Evolutionary conservation across 768 basidiomycete species (phyloP).

Genomic region (Leccinum uliginosum): DNA sequence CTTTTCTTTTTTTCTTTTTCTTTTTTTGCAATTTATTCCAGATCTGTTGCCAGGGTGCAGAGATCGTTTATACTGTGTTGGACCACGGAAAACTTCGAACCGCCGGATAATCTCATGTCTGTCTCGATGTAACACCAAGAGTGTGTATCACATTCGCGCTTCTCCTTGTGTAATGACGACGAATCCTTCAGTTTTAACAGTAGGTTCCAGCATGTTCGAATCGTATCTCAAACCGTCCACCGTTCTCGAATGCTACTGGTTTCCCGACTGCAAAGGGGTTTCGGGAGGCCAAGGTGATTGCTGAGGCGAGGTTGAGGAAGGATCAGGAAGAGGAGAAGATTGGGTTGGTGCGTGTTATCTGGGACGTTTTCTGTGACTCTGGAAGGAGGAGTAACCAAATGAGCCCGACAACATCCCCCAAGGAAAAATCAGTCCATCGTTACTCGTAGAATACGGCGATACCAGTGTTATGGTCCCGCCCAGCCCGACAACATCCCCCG

Average conservation of each 20-base stretch:
- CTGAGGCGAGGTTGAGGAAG: constrained; percentile 55
- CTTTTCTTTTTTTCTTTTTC: too few species aligned
- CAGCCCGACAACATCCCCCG: too few species aligned
- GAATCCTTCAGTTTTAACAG: background rate
- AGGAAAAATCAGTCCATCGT: too few species aligned
- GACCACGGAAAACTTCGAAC: constrained; percentile 81
- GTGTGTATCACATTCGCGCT: constrained; percentile 35
- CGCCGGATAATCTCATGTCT: constrained; percentile 50
- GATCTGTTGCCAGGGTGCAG: constrained; percentile 49
- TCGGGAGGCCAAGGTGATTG: constrained; percentile 66
- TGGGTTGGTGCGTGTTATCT: constrained; percentile 53
- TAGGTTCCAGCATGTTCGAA: constrained; percentile 41
- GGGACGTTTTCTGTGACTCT: background rate
- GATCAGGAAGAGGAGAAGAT: constrained; percentile 72
- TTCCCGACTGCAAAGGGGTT: constrained; percentile 81
- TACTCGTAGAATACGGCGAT: too few species aligned
- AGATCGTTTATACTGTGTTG: constrained; percentile 41
- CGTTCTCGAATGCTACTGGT: constrained; percentile 49
- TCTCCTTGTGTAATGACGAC: background rate
- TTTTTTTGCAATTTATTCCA: too few species aligned
- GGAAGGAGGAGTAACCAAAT: too few species aligned
- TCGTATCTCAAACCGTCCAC: constrained; percentile 78
- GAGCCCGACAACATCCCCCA: too few species aligned
- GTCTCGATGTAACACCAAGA: constrained; percentile 51
- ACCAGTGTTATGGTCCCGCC: too few species aligned